Base-by-base conservation (phyloP, 441 rosid species). In the Capsella rubella region DNA sequence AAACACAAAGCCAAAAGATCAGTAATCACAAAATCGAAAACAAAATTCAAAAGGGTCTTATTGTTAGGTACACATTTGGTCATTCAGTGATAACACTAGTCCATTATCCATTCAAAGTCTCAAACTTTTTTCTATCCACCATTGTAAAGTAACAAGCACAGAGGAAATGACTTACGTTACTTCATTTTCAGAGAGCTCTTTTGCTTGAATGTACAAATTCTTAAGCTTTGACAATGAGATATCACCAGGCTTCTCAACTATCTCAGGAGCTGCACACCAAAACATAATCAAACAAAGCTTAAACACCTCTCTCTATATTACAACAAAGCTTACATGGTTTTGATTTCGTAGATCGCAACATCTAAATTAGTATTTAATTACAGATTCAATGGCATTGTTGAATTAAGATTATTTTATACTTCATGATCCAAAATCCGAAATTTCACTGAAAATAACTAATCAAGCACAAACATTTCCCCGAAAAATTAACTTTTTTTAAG, bases 191-290 rank as follows among this genome's bases (percentile, higher is more conserved):
- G 97, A 92, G 45, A 95, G 92, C 9, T 87, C 98, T 82, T 81
- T 95, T 4, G 97, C 98, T 53, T 68, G 92, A 69, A 79, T 87
- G 68, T 95, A 95, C 31, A 84, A 78, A 70, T 0, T 13, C 80
- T 83, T 92, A 60, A 92, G 89, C 85, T 43, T 92, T 43, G 85
- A 67, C 57, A 91, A 84, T 12, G 96, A 89, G 78, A n/a, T 82
- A 84, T 95, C 99, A 60, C 91, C 92, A 45, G 92, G 95, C 83
- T 87, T 92, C 87, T 92, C 99, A 73, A 92, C 96, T 73, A 95
- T 79, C 82, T 92, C 99, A 37, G 98, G 98, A 76, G 90, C 99
- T 91, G 91, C 82, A 80, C 77, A 65, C 76, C 63, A 53, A 61
- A 63, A 79, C 51, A 73, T 57, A 74, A 54, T 74, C 74, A 56